Evolutionary conservation across 1,284 basidiomycete species (phyloP).

Genomic region (Earliella scabrosa): DNA sequence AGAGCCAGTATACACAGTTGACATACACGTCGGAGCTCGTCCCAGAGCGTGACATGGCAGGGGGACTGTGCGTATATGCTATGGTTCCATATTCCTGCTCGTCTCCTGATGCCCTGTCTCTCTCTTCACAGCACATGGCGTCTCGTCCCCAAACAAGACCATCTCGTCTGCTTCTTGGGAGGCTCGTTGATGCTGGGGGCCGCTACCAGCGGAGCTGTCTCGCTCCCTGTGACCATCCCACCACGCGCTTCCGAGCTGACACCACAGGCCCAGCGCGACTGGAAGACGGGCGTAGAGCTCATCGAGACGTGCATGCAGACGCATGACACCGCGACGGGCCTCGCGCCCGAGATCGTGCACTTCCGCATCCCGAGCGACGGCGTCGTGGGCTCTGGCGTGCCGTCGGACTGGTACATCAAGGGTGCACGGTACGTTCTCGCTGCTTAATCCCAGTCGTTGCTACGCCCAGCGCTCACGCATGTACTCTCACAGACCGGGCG

Average conservation of each 20-base stretch:
- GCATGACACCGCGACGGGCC: constrained; percentile 85
- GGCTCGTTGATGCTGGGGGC: constrained; percentile 92
- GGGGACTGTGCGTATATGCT: constrained; percentile 50
- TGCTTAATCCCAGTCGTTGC: too few species aligned
- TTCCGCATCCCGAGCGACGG: constrained; percentile 66
- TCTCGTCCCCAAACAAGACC: constrained; percentile 89
- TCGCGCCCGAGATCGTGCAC: constrained; percentile 85
- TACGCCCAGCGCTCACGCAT: too few species aligned
- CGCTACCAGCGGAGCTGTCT: constrained; percentile 63
- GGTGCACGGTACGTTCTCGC: constrained; percentile 55
- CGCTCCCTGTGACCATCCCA: constrained; percentile 57
- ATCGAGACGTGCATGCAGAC: constrained; percentile 89
- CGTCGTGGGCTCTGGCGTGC: constrained; percentile 43
- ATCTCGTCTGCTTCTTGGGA: constrained; percentile 94
- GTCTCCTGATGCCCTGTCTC: background rate
- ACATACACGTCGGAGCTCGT: constrained; percentile 85
- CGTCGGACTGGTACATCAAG: constrained; percentile 90
- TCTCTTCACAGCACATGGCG: constrained; percentile 61
- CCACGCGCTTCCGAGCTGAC: constrained; percentile 63
- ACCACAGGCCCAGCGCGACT: constrained; percentile 70
- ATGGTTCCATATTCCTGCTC: background rate
- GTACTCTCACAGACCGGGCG: constrained; percentile 51
- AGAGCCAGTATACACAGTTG: constrained; percentile 60
- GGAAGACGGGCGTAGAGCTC: constrained; percentile 81
- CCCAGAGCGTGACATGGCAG: constrained; percentile 51